phyloP scores from a whole-genome alignment of 129 eudicot species.

The Silybum marianum region DNA sequence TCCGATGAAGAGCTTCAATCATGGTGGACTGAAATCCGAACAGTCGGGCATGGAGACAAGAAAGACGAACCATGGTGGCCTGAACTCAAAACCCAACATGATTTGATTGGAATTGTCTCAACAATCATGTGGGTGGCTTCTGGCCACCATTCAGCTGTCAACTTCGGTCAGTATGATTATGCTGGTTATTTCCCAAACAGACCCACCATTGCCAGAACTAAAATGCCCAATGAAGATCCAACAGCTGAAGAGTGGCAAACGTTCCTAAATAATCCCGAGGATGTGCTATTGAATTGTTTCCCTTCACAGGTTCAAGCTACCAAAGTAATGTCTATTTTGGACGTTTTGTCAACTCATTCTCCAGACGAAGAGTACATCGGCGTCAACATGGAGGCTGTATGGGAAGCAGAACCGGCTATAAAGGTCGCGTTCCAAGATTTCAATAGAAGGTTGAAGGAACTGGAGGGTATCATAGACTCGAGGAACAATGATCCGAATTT shows the following conservation, averaged over 20 bases:
- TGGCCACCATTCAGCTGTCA: slow-evolving; percentile 82
- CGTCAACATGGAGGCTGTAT: slow-evolving; percentile 32
- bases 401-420: slow-evolving; percentile 41
- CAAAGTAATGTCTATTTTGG: slow-evolving; percentile 54
- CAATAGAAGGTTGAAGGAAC: slow-evolving; percentile 43
- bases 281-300: slow-evolving; percentile 46
- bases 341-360: slow-evolving; percentile 66
- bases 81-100: slow-evolving; percentile 47
- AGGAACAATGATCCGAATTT: slow-evolving; percentile 42
- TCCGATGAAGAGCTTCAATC: slow-evolving; percentile 34
- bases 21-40: slow-evolving; percentile 83
- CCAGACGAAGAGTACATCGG: slow-evolving; percentile 85
- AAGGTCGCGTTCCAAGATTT: slow-evolving; percentile 55
- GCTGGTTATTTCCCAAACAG: slow-evolving; percentile 75
- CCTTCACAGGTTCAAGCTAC: slow-evolving; percentile 65
- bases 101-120: slow-evolving; percentile 54
- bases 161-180: slow-evolving; percentile 72
- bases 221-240: slow-evolving; percentile 70
- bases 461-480: slow-evolving; percentile 56
- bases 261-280: slow-evolving; percentile 49
- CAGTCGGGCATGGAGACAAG: slow-evolving; percentile 25
- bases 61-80: slow-evolving; percentile 80
- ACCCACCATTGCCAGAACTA: slow-evolving; percentile 56
- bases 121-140: slow-evolving; percentile 72
- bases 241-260: slow-evolving; percentile 43